Evolutionary conservation across 2,329 filamentous ascomycete genomes (phyloP).

Genomic region (Diplocarpon rosae): DNA sequence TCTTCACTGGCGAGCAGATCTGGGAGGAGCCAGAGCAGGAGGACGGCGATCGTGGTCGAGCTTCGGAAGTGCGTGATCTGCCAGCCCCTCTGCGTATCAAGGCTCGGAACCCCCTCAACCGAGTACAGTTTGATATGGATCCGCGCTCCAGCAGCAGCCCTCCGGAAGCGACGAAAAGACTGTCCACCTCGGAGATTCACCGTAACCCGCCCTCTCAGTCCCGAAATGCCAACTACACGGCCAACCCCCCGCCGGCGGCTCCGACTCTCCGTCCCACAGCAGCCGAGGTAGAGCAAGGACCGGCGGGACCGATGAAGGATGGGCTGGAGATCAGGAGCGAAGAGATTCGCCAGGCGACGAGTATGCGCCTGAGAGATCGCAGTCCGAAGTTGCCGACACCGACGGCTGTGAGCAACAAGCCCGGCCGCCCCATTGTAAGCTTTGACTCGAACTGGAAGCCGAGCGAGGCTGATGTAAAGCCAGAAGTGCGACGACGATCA

Average conservation of each 20-base stretch:
- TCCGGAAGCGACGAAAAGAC: conserved; percentile 32
- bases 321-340: conserved; percentile 75
- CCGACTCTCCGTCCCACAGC: conserved; percentile 18
- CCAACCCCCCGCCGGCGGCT: conserved; percentile 38
- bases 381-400: conserved; percentile 81
- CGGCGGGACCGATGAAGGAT: conserved; percentile 42
- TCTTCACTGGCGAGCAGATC: conserved; percentile 69
- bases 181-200: conserved; percentile 59
- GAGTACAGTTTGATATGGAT: conserved; percentile 41
- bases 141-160: conserved; percentile 34
- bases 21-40: conserved; percentile 72
- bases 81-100: conserved; percentile 44
- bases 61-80: conserved; percentile 23
- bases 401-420: conserved; percentile 79
- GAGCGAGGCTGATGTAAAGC: conserved; percentile 53
- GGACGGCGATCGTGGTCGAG: conserved; percentile 13
- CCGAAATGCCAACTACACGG: conserved; percentile 68
- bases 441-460: conserved; percentile 79
- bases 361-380: conserved; percentile 76
- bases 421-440: conserved; percentile 91
- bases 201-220: conserved; percentile 76
- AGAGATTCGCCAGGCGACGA: conserved; percentile 83
- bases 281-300: conserved; percentile 7
- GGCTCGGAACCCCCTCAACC: conserved; percentile 53
- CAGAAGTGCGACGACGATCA: conserved; percentile 34